phyloP scores from a whole-genome alignment of 2,329 filamentous ascomycete species.

The Dothistroma pini region DNA sequence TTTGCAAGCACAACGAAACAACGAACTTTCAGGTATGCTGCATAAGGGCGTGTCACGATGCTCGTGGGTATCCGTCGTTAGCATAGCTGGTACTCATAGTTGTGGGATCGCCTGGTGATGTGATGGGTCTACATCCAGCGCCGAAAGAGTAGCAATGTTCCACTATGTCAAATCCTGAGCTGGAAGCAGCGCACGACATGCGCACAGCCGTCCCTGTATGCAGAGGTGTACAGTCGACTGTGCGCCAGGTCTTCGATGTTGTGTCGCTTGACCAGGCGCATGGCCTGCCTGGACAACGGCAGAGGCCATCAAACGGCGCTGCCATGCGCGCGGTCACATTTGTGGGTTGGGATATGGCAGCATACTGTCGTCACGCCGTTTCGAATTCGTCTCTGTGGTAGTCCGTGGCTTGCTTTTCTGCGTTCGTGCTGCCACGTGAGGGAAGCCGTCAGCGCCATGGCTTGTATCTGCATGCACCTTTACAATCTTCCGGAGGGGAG shows the following conservation, averaged over 20 bases:
- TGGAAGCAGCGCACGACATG: neutral
- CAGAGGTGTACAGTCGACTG: neutral
- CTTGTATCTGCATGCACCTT: neutral
- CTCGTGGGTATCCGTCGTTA: neutral
- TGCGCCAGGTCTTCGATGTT: neutral
- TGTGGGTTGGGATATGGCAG: neutral
- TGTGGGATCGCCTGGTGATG: neutral
- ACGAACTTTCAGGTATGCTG: neutral
- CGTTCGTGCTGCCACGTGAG: neutral
- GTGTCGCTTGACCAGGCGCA: neutral
- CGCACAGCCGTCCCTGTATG: neutral
- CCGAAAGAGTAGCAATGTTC: neutral
- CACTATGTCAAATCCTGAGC: slow-evolving; percentile 2
- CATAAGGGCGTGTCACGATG: neutral
- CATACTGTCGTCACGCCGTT: neutral
- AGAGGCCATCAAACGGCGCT: neutral
- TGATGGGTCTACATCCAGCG: neutral
- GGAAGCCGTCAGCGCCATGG: neutral
- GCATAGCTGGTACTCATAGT: neutral
- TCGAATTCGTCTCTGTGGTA: neutral
- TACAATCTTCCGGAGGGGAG: neutral
- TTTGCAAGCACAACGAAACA: neutral
- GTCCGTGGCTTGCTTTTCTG: neutral
- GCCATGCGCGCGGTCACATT: slow-evolving; percentile 7
- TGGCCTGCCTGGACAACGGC: neutral